Evolutionary conservation across 208 protist species (phyloP).

Genomic region (Acanthamoeba healyi): DNA sequence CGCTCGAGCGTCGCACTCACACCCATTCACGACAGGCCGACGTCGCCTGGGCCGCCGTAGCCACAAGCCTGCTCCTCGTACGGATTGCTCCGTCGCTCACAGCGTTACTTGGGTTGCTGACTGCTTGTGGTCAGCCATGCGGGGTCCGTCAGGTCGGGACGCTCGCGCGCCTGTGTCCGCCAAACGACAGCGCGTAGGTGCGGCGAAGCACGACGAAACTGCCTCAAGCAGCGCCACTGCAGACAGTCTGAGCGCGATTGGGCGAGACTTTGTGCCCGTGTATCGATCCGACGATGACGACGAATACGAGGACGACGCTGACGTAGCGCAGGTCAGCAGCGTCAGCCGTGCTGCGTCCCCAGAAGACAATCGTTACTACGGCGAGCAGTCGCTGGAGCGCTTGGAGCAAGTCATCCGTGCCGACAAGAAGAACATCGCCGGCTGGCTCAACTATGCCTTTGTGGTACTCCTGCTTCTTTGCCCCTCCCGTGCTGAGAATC

Average conservation of each 20-base stretch:
- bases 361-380: neutral
- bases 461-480: neutral
- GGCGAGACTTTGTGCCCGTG: neutral
- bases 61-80: no score
- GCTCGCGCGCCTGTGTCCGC: neutral
- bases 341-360: neutral
- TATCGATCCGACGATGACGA: neutral
- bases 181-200: neutral
- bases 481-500: neutral
- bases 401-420: neutral
- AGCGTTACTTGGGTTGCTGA: no score
- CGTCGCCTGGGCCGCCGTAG: neutral
- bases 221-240: neutral
- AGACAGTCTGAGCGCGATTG: neutral
- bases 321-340: neutral
- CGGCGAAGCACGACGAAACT: neutral
- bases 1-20: neutral
- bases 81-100: no score
- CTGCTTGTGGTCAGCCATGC: no score
- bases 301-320: neutral
- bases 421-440: neutral
- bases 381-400: neutral
- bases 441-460: constrained; percentile 56
- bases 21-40: neutral
- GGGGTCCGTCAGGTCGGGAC: no score